Percentiles rank a stretch among this genome's conserved stretches.
Evolutionary conservation across 768 basidiomycete species (phyloP).

Genomic region (Termitomyces sp.): DNA sequence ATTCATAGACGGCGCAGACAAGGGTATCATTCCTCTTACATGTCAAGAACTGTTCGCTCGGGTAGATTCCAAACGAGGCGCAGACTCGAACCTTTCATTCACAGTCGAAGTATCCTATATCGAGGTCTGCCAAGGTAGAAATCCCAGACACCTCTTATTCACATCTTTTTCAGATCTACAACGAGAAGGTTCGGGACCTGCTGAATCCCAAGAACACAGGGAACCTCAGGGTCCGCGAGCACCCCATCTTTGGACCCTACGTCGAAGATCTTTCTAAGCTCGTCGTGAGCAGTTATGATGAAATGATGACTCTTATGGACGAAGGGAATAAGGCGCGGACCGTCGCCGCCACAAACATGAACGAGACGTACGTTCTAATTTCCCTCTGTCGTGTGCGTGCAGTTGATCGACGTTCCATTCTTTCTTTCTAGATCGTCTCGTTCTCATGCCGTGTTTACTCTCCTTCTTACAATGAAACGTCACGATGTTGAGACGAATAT

Average conservation of each 20-base stretch:
- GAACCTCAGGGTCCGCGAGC: slow-evolving; percentile 94
- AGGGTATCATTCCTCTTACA: slow-evolving; percentile 96
- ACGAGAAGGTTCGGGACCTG: slow-evolving; percentile 96
- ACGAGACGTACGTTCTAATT: slow-evolving; percentile 71
- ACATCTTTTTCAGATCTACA: slow-evolving; percentile 67
- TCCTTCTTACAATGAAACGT: slow-evolving; percentile 88
- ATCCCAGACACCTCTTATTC: neutral
- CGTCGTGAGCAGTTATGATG: slow-evolving; percentile 84
- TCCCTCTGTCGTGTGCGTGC: slow-evolving; percentile 3
- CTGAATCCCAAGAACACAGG: slow-evolving; percentile 97
- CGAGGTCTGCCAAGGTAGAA: slow-evolving; percentile 46
- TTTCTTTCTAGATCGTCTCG: slow-evolving; percentile 68
- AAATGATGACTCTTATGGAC: slow-evolving; percentile 99
- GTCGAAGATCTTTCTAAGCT: slow-evolving; percentile 96
- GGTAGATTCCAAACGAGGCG: slow-evolving; percentile 56
- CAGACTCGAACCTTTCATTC: slow-evolving; percentile 68
- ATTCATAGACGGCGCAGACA: slow-evolving; percentile 81
- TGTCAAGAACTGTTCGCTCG: slow-evolving; percentile 90
- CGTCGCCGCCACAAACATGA: slow-evolving; percentile 99
- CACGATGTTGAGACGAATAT: slow-evolving; percentile 81
- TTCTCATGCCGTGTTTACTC: slow-evolving; percentile 97
- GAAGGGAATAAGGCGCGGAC: slow-evolving; percentile 99
- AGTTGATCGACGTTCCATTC: slow-evolving; percentile 4
- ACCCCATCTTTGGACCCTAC: slow-evolving; percentile 94
- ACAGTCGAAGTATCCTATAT: slow-evolving; percentile 99